A percentile compares a stretch with the other conserved stretches of the same genome.
These are phyloP conservation scores for Meredithiella fracta DNA, from an alignment of 2,329 filamentous ascomycete genomes.

Conservation along the genomic window DNA sequence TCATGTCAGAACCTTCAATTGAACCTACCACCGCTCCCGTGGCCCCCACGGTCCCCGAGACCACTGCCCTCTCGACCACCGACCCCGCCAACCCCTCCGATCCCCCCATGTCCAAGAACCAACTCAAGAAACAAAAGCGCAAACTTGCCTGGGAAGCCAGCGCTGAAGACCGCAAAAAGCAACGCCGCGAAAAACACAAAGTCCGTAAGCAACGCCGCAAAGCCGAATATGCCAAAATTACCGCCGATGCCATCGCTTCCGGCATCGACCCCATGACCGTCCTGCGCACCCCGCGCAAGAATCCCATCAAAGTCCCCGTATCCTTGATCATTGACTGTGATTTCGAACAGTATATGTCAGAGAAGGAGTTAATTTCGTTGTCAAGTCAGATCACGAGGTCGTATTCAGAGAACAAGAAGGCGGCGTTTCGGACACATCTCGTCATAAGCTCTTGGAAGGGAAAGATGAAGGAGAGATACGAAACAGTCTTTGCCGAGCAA, in stretches of 20 bases:
- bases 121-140: slow-evolving; percentile 61
- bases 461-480: slow-evolving; percentile 59
- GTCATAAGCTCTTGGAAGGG: slow-evolving; percentile 66
- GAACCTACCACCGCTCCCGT: not conserved
- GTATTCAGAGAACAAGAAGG: slow-evolving; percentile 72
- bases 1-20: not conserved
- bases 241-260: slow-evolving; percentile 27
- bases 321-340: slow-evolving; percentile 78
- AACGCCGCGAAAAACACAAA: slow-evolving; percentile 38
- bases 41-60: not conserved
- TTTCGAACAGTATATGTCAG: slow-evolving; percentile 79
- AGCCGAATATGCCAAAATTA: slow-evolving; percentile 31
- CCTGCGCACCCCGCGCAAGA: slow-evolving; percentile 21
- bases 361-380: slow-evolving; percentile 71
- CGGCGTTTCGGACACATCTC: slow-evolving; percentile 52
- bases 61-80: not conserved
- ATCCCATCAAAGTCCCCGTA: slow-evolving; percentile 48
- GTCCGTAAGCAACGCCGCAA: slow-evolving; percentile 32
- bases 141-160: slow-evolving; percentile 61
- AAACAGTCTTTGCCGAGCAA: slow-evolving; percentile 52
- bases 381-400: slow-evolving; percentile 68
- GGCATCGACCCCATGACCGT: slow-evolving; percentile 27
- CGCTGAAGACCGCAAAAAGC: slow-evolving; percentile 39
- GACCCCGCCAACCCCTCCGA: slow-evolving; percentile 7
- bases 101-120: slow-evolving; percentile 58